phyloP scores from a whole-genome alignment of 2,329 filamentous ascomycete species.

The Trichoderma oligosporum region DNA sequence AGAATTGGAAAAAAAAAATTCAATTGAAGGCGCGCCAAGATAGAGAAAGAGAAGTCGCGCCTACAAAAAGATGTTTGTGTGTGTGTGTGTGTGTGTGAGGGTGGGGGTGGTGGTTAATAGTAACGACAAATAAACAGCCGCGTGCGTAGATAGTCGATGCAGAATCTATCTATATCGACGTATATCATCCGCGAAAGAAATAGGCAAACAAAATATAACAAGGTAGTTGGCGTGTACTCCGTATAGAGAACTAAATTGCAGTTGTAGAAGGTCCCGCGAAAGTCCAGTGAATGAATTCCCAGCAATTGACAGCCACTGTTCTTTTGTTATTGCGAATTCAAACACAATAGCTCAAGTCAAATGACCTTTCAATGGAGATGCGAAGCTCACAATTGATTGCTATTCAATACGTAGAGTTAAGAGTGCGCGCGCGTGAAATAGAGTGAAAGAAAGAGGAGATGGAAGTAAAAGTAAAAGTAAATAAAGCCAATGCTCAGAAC shows the following conservation, averaged over 20 bases:
- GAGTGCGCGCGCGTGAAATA: neutral
- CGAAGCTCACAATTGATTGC: too few species aligned
- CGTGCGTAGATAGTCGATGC: neutral
- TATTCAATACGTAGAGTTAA: too few species aligned
- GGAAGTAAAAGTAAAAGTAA: neutral
- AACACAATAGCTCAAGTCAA: neutral
- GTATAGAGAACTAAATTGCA: neutral
- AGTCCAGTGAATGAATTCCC: neutral
- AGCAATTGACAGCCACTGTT: neutral
- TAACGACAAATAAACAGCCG: neutral
- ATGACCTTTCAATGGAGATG: neutral
- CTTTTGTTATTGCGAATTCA: neutral
- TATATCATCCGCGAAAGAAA: neutral
- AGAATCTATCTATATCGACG: neutral
- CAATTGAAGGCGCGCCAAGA: slow-evolving; percentile 16
- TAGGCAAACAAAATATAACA: neutral
- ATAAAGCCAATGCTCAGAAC: neutral
- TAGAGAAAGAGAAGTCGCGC: slow-evolving; percentile 20
- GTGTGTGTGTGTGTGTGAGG: too few species aligned
- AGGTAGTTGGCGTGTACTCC: neutral
- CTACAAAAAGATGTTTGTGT: neutral
- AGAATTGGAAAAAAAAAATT: neutral
- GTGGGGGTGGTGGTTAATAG: neutral
- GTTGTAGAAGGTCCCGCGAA: neutral
- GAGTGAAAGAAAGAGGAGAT: neutral